Evolutionary conservation across 2,329 filamentous ascomycete species (phyloP), one percentile per base, ranked within the genome.

Genomic region (Elsinoe ampelina): DNA sequence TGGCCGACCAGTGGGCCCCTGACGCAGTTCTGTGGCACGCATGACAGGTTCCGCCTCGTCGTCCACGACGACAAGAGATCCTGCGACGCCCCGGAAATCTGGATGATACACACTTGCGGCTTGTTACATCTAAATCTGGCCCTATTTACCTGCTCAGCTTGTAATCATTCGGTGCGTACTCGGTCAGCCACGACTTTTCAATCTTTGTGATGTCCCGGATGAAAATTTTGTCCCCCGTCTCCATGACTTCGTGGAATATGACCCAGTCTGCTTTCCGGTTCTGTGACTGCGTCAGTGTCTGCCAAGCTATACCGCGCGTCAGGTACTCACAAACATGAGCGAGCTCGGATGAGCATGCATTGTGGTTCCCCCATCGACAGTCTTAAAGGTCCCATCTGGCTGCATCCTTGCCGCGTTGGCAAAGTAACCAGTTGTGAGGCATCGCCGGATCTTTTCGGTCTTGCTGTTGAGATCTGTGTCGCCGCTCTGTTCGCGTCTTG

Each of bases 201-300:
- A 97, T 87, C 74, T 89, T 93, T n/a, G 85, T 93, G 58, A 97
- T 76, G 70, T 97, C 92, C 57, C 89, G 79, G 64, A 98, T 95
- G 68, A 86, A 97, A 0, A 82, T 90, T 77, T 97, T 97, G 61
- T 81, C 82, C 8, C 86, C 83, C 3, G 88, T 95, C 73, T 97
- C 89, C 77, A 95, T 82, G 36, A 95, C 83, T 72, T 96, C 92
- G 65, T 95, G 87, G 67, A 96, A 98, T 34, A 98, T 80, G 8
- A 97, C 90, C 90, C 92, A 97, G 61, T 96, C 90, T 10, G 89
- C 89, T 74, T 95, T 96, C 57, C 91, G 84, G 70, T 95, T 95
- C 77, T 79, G 62, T 50, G 30, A 38, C 54, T 34, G 22, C 17
- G 39, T 34, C 11, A n/a, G 43, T 10, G 7, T n/a, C 15, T 13